These are phyloP conservation scores for Paecilomyces dactylethromorphus DNA, from an alignment of 2,329 filamentous ascomycete species.

Conservation along the genomic window DNA sequence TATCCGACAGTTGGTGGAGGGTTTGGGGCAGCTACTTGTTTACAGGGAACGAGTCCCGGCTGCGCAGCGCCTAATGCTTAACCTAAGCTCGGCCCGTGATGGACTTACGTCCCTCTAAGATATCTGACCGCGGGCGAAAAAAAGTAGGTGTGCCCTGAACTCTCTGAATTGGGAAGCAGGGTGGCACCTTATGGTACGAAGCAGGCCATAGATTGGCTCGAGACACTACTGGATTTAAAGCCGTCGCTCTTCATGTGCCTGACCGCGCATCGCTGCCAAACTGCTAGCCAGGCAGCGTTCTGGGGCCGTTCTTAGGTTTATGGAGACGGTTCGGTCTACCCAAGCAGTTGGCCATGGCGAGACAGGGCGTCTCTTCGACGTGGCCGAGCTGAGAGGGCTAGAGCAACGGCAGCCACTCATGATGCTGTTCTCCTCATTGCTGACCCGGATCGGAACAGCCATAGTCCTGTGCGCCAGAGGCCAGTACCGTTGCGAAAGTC, in stretches of 20 bases:
- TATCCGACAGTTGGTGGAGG: not conserved
- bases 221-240: not conserved
- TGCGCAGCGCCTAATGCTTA: not conserved
- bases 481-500: not conserved
- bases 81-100: not conserved
- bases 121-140: not conserved
- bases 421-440: conserved; percentile 6
- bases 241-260: not conserved
- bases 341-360: not conserved
- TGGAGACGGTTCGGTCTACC: not conserved
- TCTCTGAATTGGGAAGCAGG: not conserved
- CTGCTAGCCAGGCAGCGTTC: not conserved
- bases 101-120: not conserved
- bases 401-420: conserved; percentile 15
- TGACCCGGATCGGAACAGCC: conserved; percentile 2
- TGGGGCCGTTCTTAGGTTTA: conserved; percentile 1
- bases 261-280: not conserved
- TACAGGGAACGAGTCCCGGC: not conserved
- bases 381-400: conserved; percentile 20
- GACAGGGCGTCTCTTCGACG: conserved; percentile 17
- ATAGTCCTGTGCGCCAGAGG: conserved; percentile 1
- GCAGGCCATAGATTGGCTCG: not conserved
- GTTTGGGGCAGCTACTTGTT: not conserved
- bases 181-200: not conserved
- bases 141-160: not conserved